These are phyloP conservation scores for Jaminaea rosea DNA, from an alignment of 1,284 basidiomycete genomes.

Conservation along the genomic window DNA sequence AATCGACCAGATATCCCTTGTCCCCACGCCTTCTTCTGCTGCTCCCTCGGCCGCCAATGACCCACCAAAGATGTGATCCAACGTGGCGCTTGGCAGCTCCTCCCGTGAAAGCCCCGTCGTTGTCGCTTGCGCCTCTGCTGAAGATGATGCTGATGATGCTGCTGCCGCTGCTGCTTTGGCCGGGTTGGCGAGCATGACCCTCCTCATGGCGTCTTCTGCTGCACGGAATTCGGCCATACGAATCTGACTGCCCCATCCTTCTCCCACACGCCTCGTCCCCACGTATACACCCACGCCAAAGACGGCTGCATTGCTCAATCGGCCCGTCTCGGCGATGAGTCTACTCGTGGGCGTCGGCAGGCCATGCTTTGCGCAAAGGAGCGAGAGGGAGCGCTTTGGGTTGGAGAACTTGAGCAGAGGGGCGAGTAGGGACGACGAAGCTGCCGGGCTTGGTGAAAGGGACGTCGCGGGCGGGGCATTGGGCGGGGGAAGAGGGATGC, in stretches of 20 bases:
- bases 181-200: constrained; percentile 63
- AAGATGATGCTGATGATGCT: constrained; percentile 12
- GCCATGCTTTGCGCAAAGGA: constrained; percentile 43
- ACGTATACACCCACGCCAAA: constrained; percentile 89
- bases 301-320: constrained; percentile 74
- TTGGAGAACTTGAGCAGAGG: constrained; percentile 70
- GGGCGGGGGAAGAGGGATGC: constrained; percentile 4
- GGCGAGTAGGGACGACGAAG: constrained; percentile 54
- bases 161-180: constrained; percentile 52
- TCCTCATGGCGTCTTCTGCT: constrained; percentile 71
- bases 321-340: constrained; percentile 83
- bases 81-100: not conserved
- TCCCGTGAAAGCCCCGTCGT: not conserved
- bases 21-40: not conserved
- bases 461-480: constrained; percentile 52
- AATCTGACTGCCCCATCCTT: constrained; percentile 85
- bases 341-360: constrained; percentile 50
- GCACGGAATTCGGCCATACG: constrained; percentile 92
- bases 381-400: constrained; percentile 46
- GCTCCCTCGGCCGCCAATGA: no score
- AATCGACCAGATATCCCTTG: constrained; percentile 3
- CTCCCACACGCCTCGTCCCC: constrained; percentile 73
- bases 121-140: not conserved
- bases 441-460: constrained; percentile 65
- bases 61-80: not conserved